Base-by-base conservation (phyloP, 345 rosid genomes). In the Erodium maritimum region DNA sequence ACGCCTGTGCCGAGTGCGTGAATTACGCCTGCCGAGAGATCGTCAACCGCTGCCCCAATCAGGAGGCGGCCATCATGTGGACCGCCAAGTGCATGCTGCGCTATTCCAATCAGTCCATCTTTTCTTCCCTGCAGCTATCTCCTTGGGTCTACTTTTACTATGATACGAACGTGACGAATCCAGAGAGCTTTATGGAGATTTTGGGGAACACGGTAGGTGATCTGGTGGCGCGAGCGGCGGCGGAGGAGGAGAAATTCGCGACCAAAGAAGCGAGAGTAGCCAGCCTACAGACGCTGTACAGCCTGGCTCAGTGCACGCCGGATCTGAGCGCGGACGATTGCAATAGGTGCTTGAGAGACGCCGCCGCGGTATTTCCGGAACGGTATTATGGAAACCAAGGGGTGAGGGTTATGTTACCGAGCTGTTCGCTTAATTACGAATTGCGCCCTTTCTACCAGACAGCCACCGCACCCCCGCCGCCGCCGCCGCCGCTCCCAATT, bases 281-380 rank as follows among this genome's bases (percentile, higher is more conserved):
- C 1, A 24, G 18, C 21, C 2, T 24, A 3, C 33, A 17, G 33
- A 18, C 21, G 2, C 54, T 69, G 33, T 79, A 67, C 59, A 78
- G 71, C 7, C 5, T 79, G 63, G 63, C 6, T 10, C 80, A 76
- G 69, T 76, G 80, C 34, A 70, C 55, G 17, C 71, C 71, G 60
- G 80, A 79, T 58, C 21, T 79, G 14, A 60, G 61, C n/a, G 50
- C 66, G 0, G 60, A 51, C 19, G 13, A 4, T 1, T 76, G 78
- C 51, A 0, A 2, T 0, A 11, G 50, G 18, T 79, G 83, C 64
- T 57, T 79, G 70, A 18, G 0, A 0, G 0, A 5, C 12, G 24
- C 64, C 53, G 22, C 19, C 0, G 9, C 64, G 0, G 8, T 14
- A 9, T 24, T 20, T 6, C 4, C 9, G 2, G 0, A 17, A 8